Conservation (phyloP, 202 grass and related monocot species). For the Schoenoplectus triqueter region DNA sequence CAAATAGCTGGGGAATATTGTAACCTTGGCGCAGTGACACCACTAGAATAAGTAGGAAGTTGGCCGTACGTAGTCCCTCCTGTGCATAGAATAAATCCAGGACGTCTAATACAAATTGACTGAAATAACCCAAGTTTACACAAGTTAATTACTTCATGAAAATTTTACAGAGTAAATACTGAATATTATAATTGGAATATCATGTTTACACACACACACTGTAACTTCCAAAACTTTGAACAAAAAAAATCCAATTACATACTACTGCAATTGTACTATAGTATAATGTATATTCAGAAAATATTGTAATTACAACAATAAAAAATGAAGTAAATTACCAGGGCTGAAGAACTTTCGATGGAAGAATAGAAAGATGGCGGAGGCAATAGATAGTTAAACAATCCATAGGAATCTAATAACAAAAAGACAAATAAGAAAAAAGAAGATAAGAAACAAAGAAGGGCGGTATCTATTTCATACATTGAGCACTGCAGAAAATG, state of each 20-base stretch:
- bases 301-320: conserved; percentile 9
- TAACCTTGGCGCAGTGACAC: conserved; percentile 62
- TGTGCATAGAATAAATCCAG: conserved; percentile 95
- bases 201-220: conserved; percentile 8
- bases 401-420: conserved; percentile 65
- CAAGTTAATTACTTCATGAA: conserved; percentile 27
- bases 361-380: conserved; percentile 85
- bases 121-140: conserved; percentile 48
- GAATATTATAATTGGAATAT: conserved; percentile 35
- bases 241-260: conserved; percentile 7
- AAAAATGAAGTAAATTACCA: conserved; percentile 56
- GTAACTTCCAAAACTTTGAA: conserved; percentile 28
- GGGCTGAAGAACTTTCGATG: conserved; percentile 69
- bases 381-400: conserved; percentile 89
- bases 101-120: conserved; percentile 78
- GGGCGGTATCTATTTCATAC: conserved; percentile 31
- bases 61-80: conserved; percentile 92
- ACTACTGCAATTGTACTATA: conserved; percentile 27
- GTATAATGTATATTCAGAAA: background rate
- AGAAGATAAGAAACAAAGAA: conserved; percentile 33
- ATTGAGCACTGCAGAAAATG: conserved; percentile 45
- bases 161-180: conserved; percentile 20
- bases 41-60: conserved; percentile 76
- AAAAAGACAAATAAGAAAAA: conserved; percentile 51
- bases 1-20: conserved; percentile 20